Base-by-base conservation (phyloP, 2,329 filamentous ascomycete species). In the Pseudogymnoascus verrucosus region DNA sequence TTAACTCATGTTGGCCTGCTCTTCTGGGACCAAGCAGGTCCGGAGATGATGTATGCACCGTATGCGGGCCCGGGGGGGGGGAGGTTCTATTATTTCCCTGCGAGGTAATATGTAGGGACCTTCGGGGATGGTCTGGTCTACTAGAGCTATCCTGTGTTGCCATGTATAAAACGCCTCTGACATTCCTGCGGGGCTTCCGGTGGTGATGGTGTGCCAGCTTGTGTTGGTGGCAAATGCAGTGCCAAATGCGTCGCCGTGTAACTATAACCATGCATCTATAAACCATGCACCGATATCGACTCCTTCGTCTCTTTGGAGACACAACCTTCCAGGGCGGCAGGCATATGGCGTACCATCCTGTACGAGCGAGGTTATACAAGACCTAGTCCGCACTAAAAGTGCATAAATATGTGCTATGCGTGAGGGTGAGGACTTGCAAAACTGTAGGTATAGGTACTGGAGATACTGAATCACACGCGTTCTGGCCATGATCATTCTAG, bases 171-270 rank as follows among this genome's bases (percentile, higher is more conserved):
- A 57, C 51, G 51, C 51, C 51, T 57, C 51, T 6, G 2, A 8
- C 26, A 57, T 34, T 57, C 51, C 51, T 57, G 28, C 51, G 51
- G 26, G 51, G 10, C 28, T 19, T 19, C 51, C 51, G 28, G n/a
- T 34, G 11, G 7, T 51, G n/a, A 23, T 57, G 28, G 26, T 57
- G 51, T 19, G 26, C 21, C 44, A 4, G 26, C 23, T 23, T 51
- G 26, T 3, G 47, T 31, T 54, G 26, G 47, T 54, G 47, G 47
- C 47, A 16, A 54, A 51, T 51, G 44, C 14, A 54, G 23, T 57
- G 51, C 51, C 28, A 34, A 57, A 57, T 57, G 51, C 51, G 28
- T 57, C 51, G 51, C 51, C n/a, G 51, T 57, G 51, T 57, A 57
- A 57, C 51, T 34, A 57, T 28, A 51, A 51, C 51, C 51, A 34